These are phyloP conservation scores for Euphorbia peplus DNA, from an alignment of 345 rosid genomes.

Conservation along the genomic window DNA sequence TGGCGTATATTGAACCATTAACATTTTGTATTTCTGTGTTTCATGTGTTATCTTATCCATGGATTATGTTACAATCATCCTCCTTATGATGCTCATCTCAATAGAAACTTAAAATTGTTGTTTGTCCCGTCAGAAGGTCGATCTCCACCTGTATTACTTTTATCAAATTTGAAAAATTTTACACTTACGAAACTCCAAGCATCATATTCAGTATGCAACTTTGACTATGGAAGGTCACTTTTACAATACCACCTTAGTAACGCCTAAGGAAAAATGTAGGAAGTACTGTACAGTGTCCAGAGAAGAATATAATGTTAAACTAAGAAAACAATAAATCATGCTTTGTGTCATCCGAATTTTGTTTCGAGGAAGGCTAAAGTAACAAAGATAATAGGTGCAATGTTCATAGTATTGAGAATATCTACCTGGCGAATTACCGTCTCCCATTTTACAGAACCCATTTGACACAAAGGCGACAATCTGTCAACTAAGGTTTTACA, in stretches of 20 bases:
- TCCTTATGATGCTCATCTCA: too few relatives aligned
- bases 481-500: slow-evolving; percentile 72
- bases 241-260: neutral
- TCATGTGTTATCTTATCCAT: too few relatives aligned
- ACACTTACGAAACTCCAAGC: too few relatives aligned
- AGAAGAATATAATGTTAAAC: too few relatives aligned
- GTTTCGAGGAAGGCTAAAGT: neutral
- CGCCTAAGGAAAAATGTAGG: neutral
- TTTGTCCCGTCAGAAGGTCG: slow-evolving; percentile 74
- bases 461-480: slow-evolving; percentile 45
- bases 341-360: too few relatives aligned
- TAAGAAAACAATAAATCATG: too few relatives aligned
- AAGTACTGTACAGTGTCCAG: neutral
- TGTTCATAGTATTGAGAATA: slow-evolving; percentile 4
- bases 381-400: neutral
- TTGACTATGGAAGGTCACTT: too few relatives aligned
- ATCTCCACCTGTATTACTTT: too few relatives aligned
- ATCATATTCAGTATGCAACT: too few relatives aligned
- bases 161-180: slow-evolving; percentile 45
- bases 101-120: slow-evolving; percentile 67
- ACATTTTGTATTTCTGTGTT: too few relatives aligned
- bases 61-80: too few relatives aligned
- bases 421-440: slow-evolving; percentile 62
- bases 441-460: slow-evolving; percentile 64
- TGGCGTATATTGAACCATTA: too few relatives aligned